Conservation (phyloP, 2,329 filamentous ascomycete genomes). For the Talaromyces albobiverticillius region DNA sequence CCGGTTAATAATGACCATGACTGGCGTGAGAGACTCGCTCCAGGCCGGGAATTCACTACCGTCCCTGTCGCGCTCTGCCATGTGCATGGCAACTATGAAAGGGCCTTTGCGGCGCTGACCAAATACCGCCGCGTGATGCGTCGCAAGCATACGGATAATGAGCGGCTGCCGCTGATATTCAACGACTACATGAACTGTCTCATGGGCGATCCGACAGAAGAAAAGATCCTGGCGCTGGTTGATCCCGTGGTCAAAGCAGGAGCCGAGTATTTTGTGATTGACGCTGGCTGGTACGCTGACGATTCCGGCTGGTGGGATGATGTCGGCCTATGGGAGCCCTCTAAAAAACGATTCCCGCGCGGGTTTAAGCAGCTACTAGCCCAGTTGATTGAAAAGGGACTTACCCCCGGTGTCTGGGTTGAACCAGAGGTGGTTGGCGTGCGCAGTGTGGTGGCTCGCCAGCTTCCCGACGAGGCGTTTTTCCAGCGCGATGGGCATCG, state of each 20-base stretch:
- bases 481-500: conserved; percentile 31
- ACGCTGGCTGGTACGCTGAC: conserved; percentile 38
- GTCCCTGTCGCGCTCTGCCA: conserved; percentile 25
- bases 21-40: conserved; percentile 24
- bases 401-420: conserved; percentile 33
- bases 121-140: conserved; percentile 30
- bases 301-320: conserved; percentile 36
- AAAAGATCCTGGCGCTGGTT: conserved; percentile 32
- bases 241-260: conserved; percentile 26
- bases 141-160: conserved; percentile 28
- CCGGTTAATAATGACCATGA: conserved; percentile 27
- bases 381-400: conserved; percentile 23
- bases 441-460: conserved; percentile 20
- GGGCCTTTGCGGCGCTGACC: conserved; percentile 27
- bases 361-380: conserved; percentile 27
- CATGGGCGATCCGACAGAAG: conserved; percentile 35
- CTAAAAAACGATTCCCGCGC: conserved; percentile 28
- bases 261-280: conserved; percentile 37
- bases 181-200: conserved; percentile 43
- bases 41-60: conserved; percentile 23
- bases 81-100: conserved; percentile 19
- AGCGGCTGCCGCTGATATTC: conserved; percentile 31
- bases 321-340: conserved; percentile 36
- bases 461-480: conserved; percentile 29
- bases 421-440: conserved; percentile 37